A percentile compares a stretch with the other conserved stretches of the same genome.
These are phyloP conservation scores for Yamadazyma diospyri DNA, from an alignment of 1,139 yeast genomes.

Conservation along the genomic window DNA sequence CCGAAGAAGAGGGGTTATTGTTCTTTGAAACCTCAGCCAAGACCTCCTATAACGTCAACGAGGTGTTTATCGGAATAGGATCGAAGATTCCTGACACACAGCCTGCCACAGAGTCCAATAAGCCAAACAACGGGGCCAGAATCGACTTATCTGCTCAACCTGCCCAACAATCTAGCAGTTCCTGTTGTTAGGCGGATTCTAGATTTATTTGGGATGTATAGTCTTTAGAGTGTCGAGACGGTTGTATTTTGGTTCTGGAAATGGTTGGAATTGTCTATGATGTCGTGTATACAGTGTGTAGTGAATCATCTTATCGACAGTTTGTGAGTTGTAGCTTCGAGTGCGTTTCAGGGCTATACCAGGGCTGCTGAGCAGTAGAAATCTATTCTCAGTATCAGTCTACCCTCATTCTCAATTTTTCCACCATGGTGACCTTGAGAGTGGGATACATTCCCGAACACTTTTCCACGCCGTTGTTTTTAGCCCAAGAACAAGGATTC, in stretches of 20 bases:
- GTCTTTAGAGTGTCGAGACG: too few species aligned
- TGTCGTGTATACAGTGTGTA: too few species aligned
- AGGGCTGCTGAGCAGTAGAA: too few species aligned
- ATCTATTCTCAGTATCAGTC: too few species aligned
- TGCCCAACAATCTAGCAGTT: conserved; percentile 3
- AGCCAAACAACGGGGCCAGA: conserved; percentile 20
- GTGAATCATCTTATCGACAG: too few species aligned
- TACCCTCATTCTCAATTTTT: too few species aligned
- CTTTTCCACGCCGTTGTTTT: conserved; percentile 79
- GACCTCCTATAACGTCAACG: conserved; percentile 77
- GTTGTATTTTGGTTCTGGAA: too few species aligned
- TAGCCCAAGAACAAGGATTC: conserved; percentile 61
- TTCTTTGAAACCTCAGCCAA: conserved; percentile 95
- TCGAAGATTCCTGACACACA: conserved; percentile 61
- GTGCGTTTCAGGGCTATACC: too few species aligned
- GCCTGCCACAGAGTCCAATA: conserved; percentile 5
- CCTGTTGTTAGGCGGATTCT: conserved; percentile 6
- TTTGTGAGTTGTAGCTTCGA: too few species aligned
- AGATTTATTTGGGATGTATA: too few species aligned
- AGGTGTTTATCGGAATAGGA: conserved; percentile 81
- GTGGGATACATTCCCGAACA: conserved; percentile 92
- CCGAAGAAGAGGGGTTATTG: conserved; percentile 69
- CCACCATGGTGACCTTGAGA: conserved; percentile 21
- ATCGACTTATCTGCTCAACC: conserved; percentile 21
- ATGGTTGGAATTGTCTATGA: too few species aligned